These are phyloP conservation scores for Canavalia gladiata DNA, from an alignment of 306 rosid genomes.

Conservation along the genomic window DNA sequence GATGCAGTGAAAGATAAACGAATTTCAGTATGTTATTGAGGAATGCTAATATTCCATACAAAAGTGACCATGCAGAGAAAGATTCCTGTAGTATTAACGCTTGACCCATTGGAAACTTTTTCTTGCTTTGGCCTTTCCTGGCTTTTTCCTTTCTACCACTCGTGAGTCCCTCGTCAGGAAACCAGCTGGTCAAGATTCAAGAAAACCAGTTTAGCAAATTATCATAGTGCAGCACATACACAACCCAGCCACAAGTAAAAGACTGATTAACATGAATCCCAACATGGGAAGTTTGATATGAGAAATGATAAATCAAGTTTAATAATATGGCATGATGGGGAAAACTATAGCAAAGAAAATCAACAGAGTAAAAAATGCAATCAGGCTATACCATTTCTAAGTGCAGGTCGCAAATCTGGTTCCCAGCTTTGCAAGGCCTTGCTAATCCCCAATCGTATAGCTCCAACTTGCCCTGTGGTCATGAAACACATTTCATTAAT, in stretches of 20 bases:
- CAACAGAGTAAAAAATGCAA: background rate
- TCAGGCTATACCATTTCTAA: constrained; percentile 67
- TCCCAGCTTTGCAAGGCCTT: constrained; percentile 98
- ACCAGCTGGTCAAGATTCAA: constrained; percentile 70
- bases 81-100: constrained; percentile 61
- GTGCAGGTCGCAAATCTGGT: constrained; percentile 88
- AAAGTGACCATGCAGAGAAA: constrained; percentile 26
- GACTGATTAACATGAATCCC: background rate
- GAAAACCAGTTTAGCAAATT: constrained; percentile 44
- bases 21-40: constrained; percentile 49
- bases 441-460: constrained; percentile 86
- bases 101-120: constrained; percentile 99
- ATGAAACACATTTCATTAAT: background rate
- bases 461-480: constrained; percentile 96
- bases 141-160: constrained; percentile 96
- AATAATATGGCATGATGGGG: background rate
- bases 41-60: constrained; percentile 48
- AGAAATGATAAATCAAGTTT: constrained; percentile 22
- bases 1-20: constrained; percentile 37
- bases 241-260: background rate
- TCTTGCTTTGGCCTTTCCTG: constrained; percentile 98
- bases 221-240: background rate
- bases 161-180: constrained; percentile 94
- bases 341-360: constrained; percentile 9
- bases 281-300: constrained; percentile 5